Percentiles rank a stretch among this genome's conserved stretches.
These are phyloP conservation scores for Phoma herbarum DNA, from an alignment of 2,329 filamentous ascomycete species.

Conservation along the genomic window DNA sequence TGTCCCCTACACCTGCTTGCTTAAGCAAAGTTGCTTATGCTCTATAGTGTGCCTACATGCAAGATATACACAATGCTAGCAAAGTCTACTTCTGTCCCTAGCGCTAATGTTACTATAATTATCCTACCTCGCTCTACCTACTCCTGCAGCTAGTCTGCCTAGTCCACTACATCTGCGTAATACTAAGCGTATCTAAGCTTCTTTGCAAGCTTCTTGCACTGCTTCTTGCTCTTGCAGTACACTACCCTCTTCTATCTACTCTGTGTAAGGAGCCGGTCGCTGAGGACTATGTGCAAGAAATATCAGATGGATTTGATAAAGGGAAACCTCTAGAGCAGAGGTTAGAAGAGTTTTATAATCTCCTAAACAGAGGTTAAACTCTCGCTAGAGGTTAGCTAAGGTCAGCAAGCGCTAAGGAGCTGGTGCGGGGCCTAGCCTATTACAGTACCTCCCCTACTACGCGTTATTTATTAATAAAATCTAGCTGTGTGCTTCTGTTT, in stretches of 20 bases:
- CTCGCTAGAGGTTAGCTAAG: too few species aligned
- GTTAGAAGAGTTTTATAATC: too few species aligned
- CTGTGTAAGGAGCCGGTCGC: too few species aligned
- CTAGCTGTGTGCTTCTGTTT: too few species aligned
- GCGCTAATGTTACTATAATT: constrained; percentile 30
- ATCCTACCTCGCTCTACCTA: constrained; percentile 19
- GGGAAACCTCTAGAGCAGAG: too few species aligned
- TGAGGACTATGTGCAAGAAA: too few species aligned
- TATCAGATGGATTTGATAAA: too few species aligned
- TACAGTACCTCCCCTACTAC: too few species aligned
- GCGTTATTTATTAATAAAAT: too few species aligned
- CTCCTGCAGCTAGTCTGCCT: constrained; percentile 13
- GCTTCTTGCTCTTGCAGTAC: constrained; percentile 22
- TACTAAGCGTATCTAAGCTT: constrained; percentile 23
- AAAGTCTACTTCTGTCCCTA: constrained; percentile 30
- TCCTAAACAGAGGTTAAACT: too few species aligned
- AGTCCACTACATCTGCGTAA: constrained; percentile 16
- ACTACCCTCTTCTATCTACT: constrained; percentile 14
- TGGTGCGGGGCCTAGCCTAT: too few species aligned
- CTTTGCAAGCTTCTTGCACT: constrained; percentile 18
- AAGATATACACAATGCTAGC: constrained; percentile 25
- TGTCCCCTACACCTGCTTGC: constrained; percentile 10
- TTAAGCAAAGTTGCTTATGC: constrained; percentile 24
- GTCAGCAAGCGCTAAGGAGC: too few species aligned
- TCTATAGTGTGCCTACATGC: constrained; percentile 20